Conservation (phyloP, 2,329 filamentous ascomycete species). For the Anthostomella pinea region DNA sequence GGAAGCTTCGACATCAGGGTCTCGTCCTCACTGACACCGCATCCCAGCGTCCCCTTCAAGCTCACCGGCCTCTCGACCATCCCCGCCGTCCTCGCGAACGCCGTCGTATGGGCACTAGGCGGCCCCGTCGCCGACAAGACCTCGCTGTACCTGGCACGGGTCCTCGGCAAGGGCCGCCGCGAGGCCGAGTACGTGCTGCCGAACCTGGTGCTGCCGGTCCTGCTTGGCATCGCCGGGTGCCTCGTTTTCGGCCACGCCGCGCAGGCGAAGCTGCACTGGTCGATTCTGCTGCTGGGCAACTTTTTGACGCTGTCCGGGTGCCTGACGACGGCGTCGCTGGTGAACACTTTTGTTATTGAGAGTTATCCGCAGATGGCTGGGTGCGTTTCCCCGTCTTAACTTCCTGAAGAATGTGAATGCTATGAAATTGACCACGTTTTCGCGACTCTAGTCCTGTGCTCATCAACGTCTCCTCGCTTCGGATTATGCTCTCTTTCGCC, state of each 20-base stretch:
- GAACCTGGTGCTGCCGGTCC: conserved; percentile 24
- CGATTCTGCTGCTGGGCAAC: conserved; percentile 20
- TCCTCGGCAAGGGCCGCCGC: conserved; percentile 18
- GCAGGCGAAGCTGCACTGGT: conserved; percentile 19
- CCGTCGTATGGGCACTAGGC: conserved; percentile 26
- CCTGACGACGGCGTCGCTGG: conserved; percentile 20
- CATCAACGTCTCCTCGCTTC: conserved; percentile 20
- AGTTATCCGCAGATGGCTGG: conserved; percentile 25
- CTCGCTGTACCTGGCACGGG: conserved; percentile 19
- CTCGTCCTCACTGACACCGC: conserved; percentile 1
- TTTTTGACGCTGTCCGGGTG: conserved; percentile 22
- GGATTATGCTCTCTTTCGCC: conserved; percentile 20
- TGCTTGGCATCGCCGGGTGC: conserved; percentile 19
- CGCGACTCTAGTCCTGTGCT: conserved; percentile 17
- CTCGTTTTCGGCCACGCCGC: conserved; percentile 25
- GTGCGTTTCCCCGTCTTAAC: conserved; percentile 4
- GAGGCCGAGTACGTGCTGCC: conserved; percentile 28
- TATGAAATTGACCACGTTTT: not conserved
- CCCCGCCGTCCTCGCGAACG: conserved; percentile 14
- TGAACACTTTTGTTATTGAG: conserved; percentile 27
- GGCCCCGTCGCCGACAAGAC: conserved; percentile 34
- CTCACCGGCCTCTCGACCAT: conserved; percentile 14
- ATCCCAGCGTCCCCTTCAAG: conserved; percentile 11
- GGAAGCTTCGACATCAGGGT: not conserved
- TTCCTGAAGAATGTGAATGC: too few species aligned